Conservation (phyloP, 306 rosid species). For the Prosopis cineraria region DNA sequence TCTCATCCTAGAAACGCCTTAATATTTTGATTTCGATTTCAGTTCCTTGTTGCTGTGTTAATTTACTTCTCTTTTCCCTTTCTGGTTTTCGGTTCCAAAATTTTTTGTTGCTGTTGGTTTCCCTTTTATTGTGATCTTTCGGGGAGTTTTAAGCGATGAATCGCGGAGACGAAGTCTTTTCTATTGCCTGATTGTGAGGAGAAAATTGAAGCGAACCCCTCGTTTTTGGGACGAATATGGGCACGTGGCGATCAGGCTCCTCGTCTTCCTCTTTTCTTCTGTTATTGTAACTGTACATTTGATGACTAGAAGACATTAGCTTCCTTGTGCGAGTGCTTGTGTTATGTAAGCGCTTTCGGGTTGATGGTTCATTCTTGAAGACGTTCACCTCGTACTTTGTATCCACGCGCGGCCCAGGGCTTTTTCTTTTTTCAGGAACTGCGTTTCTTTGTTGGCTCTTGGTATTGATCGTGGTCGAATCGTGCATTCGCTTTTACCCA, state of each 20-base stretch:
- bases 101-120: background rate
- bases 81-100: background rate
- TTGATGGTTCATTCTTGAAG: background rate
- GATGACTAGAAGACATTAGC: slow-evolving; percentile 11
- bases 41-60: background rate
- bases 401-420: background rate
- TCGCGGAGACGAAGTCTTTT: slow-evolving; percentile 41
- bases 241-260: slow-evolving; percentile 41
- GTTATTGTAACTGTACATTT: background rate
- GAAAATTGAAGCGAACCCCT: slow-evolving; percentile 43
- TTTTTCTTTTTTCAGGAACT: background rate
- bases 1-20: background rate
- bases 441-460: slow-evolving; percentile 31
- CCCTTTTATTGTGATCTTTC: background rate
- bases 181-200: slow-evolving; percentile 30
- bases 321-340: slow-evolving; percentile 15
- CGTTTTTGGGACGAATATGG: slow-evolving; percentile 43
- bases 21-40: background rate
- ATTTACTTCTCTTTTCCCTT: background rate
- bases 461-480: slow-evolving; percentile 21
- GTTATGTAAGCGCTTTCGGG: background rate
- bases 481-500: background rate
- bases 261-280: slow-evolving; percentile 30
- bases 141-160: slow-evolving; percentile 37
- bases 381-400: slow-evolving; percentile 5